A percentile compares a stretch with the other conserved stretches of the same genome.
phyloP scores from a whole-genome alignment of 306 rosid genomes.

The Parietaria judaica region DNA sequence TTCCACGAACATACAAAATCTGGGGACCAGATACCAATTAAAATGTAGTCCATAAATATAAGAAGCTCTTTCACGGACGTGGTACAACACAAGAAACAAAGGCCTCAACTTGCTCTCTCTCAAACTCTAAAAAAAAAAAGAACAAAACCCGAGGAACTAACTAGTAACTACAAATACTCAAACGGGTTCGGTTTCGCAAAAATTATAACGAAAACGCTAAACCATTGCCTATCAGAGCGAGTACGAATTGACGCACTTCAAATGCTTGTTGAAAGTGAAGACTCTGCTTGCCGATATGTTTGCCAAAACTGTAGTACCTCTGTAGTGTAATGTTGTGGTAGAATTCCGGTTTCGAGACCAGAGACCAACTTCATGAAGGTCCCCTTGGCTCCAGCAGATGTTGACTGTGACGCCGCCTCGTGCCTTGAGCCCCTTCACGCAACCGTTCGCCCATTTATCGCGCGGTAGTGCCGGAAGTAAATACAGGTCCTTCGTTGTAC shows the following conservation, averaged over 20 bases:
- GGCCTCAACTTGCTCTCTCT: background rate
- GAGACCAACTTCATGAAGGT: constrained; percentile 59
- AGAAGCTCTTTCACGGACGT: no score
- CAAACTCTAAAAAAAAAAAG: background rate
- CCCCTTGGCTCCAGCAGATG: constrained; percentile 77
- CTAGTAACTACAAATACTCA: background rate
- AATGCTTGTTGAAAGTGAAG: constrained; percentile 42
- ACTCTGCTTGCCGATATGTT: constrained; percentile 38
- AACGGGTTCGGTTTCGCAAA: background rate
- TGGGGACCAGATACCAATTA: no score
- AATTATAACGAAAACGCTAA: background rate
- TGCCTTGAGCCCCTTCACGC: constrained; percentile 75
- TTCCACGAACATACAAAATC: no score
- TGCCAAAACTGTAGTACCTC: constrained; percentile 33
- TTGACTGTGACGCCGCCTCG: constrained; percentile 66
- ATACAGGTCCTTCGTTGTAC: constrained; percentile 59
- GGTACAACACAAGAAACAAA: no score
- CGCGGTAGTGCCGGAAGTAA: constrained; percentile 78
- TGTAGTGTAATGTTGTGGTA: constrained; percentile 38
- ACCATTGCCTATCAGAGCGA: constrained; percentile 9
- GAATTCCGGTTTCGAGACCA: constrained; percentile 47
- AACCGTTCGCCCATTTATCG: constrained; percentile 70
- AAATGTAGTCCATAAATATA: no score
- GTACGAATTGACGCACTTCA: constrained; percentile 39
- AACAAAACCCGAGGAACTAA: background rate